These are phyloP conservation scores for Plasmodium relictum DNA, from an alignment of 169 alveolate genomes.

Conservation along the genomic window DNA sequence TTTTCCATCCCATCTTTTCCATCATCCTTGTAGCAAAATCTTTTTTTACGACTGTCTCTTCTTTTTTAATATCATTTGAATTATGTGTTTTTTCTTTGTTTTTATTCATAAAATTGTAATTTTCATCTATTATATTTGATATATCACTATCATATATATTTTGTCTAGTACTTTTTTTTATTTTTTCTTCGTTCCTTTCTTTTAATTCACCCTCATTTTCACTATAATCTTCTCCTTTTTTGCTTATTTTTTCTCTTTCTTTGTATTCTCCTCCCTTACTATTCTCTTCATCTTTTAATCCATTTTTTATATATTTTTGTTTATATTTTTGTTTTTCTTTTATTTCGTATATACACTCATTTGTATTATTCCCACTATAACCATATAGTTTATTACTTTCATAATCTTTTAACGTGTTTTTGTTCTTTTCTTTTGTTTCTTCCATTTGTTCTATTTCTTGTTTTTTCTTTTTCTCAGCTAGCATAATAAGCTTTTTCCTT, in stretches of 20 bases:
- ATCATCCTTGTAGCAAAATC: slow-evolving; percentile 89
- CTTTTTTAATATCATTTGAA: slow-evolving; percentile 28
- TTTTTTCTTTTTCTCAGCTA: slow-evolving; percentile 72
- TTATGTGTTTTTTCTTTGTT: slow-evolving; percentile 54
- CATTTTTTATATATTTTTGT: not conserved
- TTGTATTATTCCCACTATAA: not conserved
- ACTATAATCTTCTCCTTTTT: not conserved
- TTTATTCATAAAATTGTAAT: not conserved
- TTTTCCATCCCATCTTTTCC: slow-evolving; percentile 94
- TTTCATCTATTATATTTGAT: not conserved
- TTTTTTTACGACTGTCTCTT: slow-evolving; percentile 79
- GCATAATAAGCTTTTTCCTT: slow-evolving; percentile 62
- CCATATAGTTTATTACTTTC: slow-evolving; percentile 14
- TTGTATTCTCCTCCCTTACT: not conserved
- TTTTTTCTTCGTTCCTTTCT: slow-evolving; percentile 13
- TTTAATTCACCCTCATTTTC: not conserved
- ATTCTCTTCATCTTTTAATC: not conserved
- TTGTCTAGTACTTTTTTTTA: not conserved
- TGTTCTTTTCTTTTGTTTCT: slow-evolving; percentile 21
- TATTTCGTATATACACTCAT: not conserved
- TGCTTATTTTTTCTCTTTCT: not conserved
- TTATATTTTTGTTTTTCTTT: not conserved
- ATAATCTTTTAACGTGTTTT: slow-evolving; percentile 15
- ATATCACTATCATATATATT: slow-evolving; percentile 5
- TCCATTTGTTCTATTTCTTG: slow-evolving; percentile 38